Percentiles rank a stretch among this genome's conserved stretches.
Evolutionary conservation across 495 filamentous ascomycete genomes (phyloP).

Genomic region (Penicillium longicatenatum): DNA sequence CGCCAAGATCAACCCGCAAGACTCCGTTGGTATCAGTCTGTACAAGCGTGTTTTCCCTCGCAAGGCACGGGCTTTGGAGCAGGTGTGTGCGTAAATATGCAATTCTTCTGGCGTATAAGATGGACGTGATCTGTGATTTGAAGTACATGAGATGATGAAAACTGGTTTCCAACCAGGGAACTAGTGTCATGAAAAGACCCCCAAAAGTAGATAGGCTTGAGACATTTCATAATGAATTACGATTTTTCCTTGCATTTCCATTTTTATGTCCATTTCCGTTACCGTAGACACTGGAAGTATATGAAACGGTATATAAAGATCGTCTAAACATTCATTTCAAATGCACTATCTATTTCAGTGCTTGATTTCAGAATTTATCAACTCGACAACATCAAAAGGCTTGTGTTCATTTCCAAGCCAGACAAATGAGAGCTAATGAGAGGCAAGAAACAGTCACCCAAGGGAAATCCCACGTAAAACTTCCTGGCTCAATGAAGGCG

Average conservation of each 20-base stretch:
- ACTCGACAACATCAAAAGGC: background rate
- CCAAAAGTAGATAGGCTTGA: constrained; percentile 37
- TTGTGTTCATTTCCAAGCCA: constrained; percentile 5
- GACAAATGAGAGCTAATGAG: constrained; percentile 8
- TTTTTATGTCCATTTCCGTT: background rate
- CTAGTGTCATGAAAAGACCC: constrained; percentile 27
- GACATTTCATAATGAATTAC: constrained; percentile 40
- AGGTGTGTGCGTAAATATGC: constrained; percentile 28
- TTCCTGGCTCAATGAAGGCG: constrained; percentile 25
- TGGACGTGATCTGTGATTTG: constrained; percentile 32
- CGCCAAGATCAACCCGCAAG: constrained; percentile 89
- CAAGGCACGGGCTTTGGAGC: constrained; percentile 57
- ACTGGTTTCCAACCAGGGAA: constrained; percentile 16
- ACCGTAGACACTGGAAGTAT: constrained; percentile 1
- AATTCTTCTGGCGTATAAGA: constrained; percentile 9
- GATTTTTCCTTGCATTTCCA: constrained; percentile 23
- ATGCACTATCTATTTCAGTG: constrained; percentile 1
- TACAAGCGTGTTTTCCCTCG: constrained; percentile 94
- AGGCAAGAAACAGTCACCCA: constrained; percentile 12
- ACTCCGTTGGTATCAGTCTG: constrained; percentile 86
- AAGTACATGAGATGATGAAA: constrained; percentile 34
- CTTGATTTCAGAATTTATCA: background rate
- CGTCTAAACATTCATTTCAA: constrained; percentile 5
- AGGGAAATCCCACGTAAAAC: constrained; percentile 9
- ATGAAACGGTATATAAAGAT: background rate